A percentile compares a stretch with the other conserved stretches of the same genome.
Conservation (phyloP, 2,329 filamentous ascomycete genomes). For the Neonectria sp. region DNA sequence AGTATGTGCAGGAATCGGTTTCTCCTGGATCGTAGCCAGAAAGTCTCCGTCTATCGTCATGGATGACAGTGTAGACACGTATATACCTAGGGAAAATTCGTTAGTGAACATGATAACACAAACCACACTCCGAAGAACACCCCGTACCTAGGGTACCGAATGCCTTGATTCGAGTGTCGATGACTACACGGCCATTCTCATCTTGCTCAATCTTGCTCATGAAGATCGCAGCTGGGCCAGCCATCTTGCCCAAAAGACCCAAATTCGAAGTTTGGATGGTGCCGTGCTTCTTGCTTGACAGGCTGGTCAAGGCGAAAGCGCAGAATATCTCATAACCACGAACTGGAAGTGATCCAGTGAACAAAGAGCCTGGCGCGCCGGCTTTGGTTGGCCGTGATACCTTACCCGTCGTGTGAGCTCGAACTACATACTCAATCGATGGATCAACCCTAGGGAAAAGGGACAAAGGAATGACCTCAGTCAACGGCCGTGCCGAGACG, state of each 20-base stretch:
- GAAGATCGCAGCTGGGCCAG: constrained; percentile 84
- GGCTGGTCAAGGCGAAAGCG: constrained; percentile 76
- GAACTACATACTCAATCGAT: constrained; percentile 77
- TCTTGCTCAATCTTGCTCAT: constrained; percentile 70
- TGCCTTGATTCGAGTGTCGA: constrained; percentile 83
- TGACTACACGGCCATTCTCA: constrained; percentile 71
- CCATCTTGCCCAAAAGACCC: constrained; percentile 90
- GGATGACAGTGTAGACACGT: constrained; percentile 77
- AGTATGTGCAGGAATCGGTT: constrained; percentile 76
- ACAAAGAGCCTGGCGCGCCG: constrained; percentile 62
- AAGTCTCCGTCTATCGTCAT: constrained; percentile 76
- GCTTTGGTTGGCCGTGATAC: constrained; percentile 68
- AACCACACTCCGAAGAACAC: neutral
- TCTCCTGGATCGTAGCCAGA: constrained; percentile 81
- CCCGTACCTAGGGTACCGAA: constrained; percentile 79
- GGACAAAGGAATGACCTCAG: constrained; percentile 78
- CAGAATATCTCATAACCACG: constrained; percentile 87
- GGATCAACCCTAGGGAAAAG: constrained; percentile 80
- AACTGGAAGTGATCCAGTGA: constrained; percentile 74
- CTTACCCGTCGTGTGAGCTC: constrained; percentile 78
- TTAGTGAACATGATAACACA: neutral
- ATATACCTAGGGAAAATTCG: constrained; percentile 69
- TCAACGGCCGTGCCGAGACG: constrained; percentile 72
- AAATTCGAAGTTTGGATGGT: constrained; percentile 75
- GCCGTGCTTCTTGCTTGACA: constrained; percentile 59